Conservation (phyloP, 2,329 filamentous ascomycete species). For the Fusarium sterilihyphosum region DNA sequence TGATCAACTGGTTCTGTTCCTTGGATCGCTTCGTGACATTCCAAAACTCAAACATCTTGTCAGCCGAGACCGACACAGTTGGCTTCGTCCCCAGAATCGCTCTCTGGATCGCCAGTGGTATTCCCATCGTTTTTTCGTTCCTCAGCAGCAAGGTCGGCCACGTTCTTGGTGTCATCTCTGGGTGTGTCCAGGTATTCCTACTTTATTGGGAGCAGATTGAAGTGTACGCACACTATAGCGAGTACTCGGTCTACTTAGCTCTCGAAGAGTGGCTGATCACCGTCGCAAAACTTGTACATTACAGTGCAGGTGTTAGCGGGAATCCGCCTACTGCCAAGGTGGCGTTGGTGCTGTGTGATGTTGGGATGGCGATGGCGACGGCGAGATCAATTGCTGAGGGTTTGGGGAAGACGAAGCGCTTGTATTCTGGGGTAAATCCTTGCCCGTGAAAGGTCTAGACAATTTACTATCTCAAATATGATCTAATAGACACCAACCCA, state of each 20-base stretch:
- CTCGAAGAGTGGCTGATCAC: background rate
- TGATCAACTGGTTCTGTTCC: background rate
- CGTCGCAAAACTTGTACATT: background rate
- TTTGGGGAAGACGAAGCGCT: fast-evolving
- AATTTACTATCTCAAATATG: too few species aligned
- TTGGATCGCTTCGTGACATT: background rate
- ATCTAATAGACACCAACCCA: too few species aligned
- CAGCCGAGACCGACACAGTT: background rate
- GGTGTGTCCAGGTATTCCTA: background rate
- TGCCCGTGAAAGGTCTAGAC: too few species aligned
- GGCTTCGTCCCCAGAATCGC: background rate
- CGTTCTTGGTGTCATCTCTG: background rate
- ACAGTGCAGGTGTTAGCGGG: background rate
- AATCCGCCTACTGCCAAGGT: background rate
- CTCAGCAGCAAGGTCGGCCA: background rate
- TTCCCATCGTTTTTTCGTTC: too few species aligned
- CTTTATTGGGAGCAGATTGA: background rate
- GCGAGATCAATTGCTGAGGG: background rate
- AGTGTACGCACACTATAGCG: background rate
- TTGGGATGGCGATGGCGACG: background rate
- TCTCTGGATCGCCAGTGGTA: background rate
- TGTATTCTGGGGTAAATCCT: fast-evolving
- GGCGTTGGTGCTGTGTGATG: background rate
- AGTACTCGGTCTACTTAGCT: background rate
- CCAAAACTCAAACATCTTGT: background rate